Base-by-base conservation (phyloP, 495 filamentous ascomycete species). In the Penicillium taxi region DNA sequence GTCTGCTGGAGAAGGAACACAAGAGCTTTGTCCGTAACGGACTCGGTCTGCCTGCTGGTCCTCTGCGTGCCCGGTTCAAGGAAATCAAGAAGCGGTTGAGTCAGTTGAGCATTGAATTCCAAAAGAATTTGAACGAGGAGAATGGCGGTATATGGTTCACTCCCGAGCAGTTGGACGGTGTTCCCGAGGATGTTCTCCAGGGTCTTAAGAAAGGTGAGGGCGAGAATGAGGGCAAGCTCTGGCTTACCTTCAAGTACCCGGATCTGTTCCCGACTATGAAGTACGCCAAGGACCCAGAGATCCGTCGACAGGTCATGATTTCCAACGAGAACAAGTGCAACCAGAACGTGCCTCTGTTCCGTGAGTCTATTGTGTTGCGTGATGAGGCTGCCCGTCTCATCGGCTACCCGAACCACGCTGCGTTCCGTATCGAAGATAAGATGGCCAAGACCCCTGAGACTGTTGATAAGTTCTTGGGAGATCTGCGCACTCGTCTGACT, bases 401-500 rank as follows among this genome's bases (percentile, higher is more conserved):
- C 16, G 89, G 87, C 5, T 98, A 95, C 59, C 83, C 81, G 13
- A 84, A 94, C 51, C 90, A 96, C 63, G 91, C 91, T 20, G 77
- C 86, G 14, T 89, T 94, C 70, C 73, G 76, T 21, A 84, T 98
- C 29, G 90, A 95, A 58, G 84, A 91, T 41, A 96, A 94, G 74
- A 98, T 98, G 93, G 88, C 88, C 38, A 96, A 96, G 72, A 82
- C 78, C 1, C 79, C 88, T 0, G 76, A 86, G 63, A 86, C 81
- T 0, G 93, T 98, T 0, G 67, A 88, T 49, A 74, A 77, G 36
- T 96, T 98, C 61, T 59, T 98, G 13, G 77, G 71, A 5, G 90
- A 94, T 58, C 67, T 98, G 46, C 78, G 86, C 39, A 60, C 63
- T 8, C 75, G 83, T 27, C 66, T 98, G 32, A 73, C 79, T 1